A percentile compares a stretch with the other conserved stretches of the same genome.
Conservation (phyloP, 2,329 filamentous ascomycete genomes). For the Bipolaris sorokiniana region DNA sequence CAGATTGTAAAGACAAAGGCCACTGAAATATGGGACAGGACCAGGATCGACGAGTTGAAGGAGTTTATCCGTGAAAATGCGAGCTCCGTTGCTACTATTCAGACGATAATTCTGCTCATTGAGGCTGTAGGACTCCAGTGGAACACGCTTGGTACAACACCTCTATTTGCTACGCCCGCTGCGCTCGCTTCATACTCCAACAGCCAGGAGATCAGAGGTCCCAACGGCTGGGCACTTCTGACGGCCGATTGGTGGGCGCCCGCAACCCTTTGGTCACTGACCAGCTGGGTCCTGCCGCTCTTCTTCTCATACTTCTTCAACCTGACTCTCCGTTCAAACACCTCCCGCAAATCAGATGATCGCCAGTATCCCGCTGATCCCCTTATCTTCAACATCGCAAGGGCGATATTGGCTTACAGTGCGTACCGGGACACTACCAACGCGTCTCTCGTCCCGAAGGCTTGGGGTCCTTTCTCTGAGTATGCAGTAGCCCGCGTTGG, state of each 20-base stretch:
- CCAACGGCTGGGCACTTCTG: slow-evolving; percentile 80
- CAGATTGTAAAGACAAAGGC: slow-evolving; percentile 73
- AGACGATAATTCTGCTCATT: slow-evolving; percentile 59
- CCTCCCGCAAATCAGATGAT: slow-evolving; percentile 50
- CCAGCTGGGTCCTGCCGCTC: slow-evolving; percentile 72
- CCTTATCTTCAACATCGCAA: slow-evolving; percentile 86
- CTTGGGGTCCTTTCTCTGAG: slow-evolving; percentile 64
- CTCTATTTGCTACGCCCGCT: slow-evolving; percentile 74
- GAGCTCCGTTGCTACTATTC: slow-evolving; percentile 66
- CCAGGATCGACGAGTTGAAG: slow-evolving; percentile 70
- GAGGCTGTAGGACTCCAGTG: slow-evolving; percentile 71
- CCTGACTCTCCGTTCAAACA: slow-evolving; percentile 66
- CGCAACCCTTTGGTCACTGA: slow-evolving; percentile 75
- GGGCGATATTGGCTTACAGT: slow-evolving; percentile 80
- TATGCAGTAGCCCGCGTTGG: slow-evolving; percentile 68
- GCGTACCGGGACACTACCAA: slow-evolving; percentile 65
- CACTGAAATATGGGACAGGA: slow-evolving; percentile 67
- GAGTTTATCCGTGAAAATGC: slow-evolving; percentile 71
- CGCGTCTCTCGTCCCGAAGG: slow-evolving; percentile 57
- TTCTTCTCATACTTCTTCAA: slow-evolving; percentile 89
- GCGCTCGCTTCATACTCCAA: slow-evolving; percentile 61
- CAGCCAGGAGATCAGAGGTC: slow-evolving; percentile 69
- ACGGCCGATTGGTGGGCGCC: slow-evolving; percentile 84
- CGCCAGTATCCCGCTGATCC: slow-evolving; percentile 75
- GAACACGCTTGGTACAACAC: slow-evolving; percentile 73